Percentiles rank a stretch among this genome's conserved stretches.
phyloP scores from a whole-genome alignment of 1,284 basidiomycete species.

The Moesziomyces sp. region DNA sequence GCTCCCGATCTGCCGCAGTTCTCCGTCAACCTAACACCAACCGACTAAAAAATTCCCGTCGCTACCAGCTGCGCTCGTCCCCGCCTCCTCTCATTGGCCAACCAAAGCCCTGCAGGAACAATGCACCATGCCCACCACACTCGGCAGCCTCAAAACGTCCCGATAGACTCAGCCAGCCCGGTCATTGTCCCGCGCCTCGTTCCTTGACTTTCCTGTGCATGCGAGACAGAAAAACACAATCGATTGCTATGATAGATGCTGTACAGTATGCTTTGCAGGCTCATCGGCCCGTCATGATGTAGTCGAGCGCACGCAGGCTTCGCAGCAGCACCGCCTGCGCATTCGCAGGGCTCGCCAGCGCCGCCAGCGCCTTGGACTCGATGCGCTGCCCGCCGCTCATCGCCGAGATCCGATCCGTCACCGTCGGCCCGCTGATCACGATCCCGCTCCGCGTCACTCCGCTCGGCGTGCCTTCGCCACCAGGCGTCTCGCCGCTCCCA shows the following conservation, averaged over 20 bases:
- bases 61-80: too few species aligned
- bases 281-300: constrained; percentile 54
- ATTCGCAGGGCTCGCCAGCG: constrained; percentile 62
- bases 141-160: too few species aligned
- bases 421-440: constrained; percentile 39
- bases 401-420: constrained; percentile 32
- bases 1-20: too few species aligned
- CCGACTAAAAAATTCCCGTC: too few species aligned
- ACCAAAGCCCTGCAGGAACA: too few species aligned
- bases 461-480: constrained; percentile 4
- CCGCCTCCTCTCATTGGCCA: too few species aligned
- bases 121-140: too few species aligned
- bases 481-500: background rate
- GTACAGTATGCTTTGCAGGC: background rate
- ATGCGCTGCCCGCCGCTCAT: constrained; percentile 43
- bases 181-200: too few species aligned
- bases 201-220: too few species aligned
- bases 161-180: too few species aligned
- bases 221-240: too few species aligned
- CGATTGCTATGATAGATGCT: background rate
- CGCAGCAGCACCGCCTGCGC: constrained; percentile 64
- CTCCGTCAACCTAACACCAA: too few species aligned
- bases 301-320: constrained; percentile 64
- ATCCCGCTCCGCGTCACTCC: constrained; percentile 34
- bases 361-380: constrained; percentile 58